phyloP scores from a whole-genome alignment of 352 stramenopile species.

The Aphanomyces astaci region DNA sequence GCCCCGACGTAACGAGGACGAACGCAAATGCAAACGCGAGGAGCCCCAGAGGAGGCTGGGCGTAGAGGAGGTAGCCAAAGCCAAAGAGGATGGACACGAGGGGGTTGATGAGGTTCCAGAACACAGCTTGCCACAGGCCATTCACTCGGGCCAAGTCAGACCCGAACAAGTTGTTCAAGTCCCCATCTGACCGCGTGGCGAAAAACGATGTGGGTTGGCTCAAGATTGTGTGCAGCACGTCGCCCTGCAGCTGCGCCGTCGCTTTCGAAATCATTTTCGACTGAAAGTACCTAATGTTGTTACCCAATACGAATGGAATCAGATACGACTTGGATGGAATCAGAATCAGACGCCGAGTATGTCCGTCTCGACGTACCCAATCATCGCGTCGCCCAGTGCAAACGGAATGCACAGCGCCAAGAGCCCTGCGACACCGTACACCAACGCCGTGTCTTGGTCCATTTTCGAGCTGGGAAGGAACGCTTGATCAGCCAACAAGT shows the following conservation, averaged over 20 bases:
- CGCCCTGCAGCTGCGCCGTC: constrained; percentile 65
- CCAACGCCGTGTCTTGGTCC: constrained; percentile 36
- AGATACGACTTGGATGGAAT: too few species aligned
- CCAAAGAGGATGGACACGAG: constrained; percentile 75
- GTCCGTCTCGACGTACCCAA: too few species aligned
- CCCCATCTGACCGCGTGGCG: constrained; percentile 71
- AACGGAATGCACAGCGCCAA: constrained; percentile 74
- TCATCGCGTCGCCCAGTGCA: constrained; percentile 75
- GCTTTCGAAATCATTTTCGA: constrained; percentile 88
- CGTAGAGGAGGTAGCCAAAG: constrained; percentile 79
- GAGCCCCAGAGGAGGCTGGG: constrained; percentile 72
- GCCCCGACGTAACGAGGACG: constrained; percentile 73
- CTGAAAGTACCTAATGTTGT: constrained; percentile 41
- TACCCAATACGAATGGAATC: too few species aligned
- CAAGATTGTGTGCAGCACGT: constrained; percentile 69
- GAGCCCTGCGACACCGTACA: constrained; percentile 68
- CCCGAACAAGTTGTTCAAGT: constrained; percentile 85
- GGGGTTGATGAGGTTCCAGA: constrained; percentile 84
- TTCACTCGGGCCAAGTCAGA: constrained; percentile 82
- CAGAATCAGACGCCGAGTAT: too few species aligned
- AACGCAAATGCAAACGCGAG: constrained; percentile 80
- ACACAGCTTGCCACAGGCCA: constrained; percentile 77
- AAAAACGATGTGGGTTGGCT: constrained; percentile 77
- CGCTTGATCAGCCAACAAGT: constrained; percentile 49
- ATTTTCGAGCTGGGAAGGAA: constrained; percentile 27